Evolutionary conservation across 169 alveolate genomes (phyloP), one percentile per base, ranked within the genome.

Genomic region (Cryptosporidium sp.): DNA sequence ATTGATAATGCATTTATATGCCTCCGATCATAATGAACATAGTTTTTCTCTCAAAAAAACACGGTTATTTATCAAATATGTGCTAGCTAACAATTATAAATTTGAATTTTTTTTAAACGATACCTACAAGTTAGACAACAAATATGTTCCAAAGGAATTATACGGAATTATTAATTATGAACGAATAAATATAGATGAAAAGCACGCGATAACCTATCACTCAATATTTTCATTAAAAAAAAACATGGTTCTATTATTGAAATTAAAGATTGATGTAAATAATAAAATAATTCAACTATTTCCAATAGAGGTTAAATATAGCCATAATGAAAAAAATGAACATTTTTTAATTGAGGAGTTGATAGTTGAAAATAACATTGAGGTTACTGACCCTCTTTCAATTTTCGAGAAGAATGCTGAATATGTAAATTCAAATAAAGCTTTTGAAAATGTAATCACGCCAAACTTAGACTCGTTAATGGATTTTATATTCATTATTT

Each of bases 41-140:
- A n/a, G 2, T 7, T 73, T 55, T 58, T 58, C 71, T 37, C 8
- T 33, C 2, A 29, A 4, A 51, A 52, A 37, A 9, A 73, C 86
- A 4, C n/a, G 71, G 41, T 16, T 7, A 35, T 51, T 73, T 31
- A 2, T 73, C 26, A 52, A 51, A 35, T 73, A 14, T 18, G 14
- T 73, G 1, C 7, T 73, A 12, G 18, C 10, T 33, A 55, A 73
- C 23, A 29, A 69, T 35, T 73, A 48, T 23, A 73, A 55, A 55
- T 50, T 73, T 39, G 86, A 73, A 16, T 55, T 73, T 55, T 73
- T 51, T 31, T 37, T 73, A n/a, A 59, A 73, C 26, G 71, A 73
- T 58, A 73, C 58, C 18, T 55, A 33, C 33, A 41, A 1, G 35
- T 5, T 73, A 10, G 51, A 59, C 31, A 8, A 18, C 16, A 73